phyloP scores from a whole-genome alignment of 148 eudicot genomes.

The Spergularia bocconei region DNA sequence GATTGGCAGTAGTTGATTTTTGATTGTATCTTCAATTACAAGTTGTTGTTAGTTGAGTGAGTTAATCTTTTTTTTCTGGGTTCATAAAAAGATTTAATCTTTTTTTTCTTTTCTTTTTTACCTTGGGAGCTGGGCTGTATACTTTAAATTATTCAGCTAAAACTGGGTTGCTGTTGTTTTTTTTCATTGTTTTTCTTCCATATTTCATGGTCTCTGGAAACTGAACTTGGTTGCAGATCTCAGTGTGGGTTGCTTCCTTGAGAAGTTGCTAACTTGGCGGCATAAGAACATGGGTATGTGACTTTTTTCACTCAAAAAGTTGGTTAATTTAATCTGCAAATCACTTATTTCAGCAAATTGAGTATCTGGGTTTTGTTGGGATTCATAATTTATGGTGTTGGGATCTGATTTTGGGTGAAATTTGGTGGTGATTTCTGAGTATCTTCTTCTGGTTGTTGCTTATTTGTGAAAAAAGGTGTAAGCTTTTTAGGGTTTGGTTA shows the following conservation, averaged over 20 bases:
- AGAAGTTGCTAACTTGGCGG: constrained; percentile 34
- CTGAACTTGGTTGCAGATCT: constrained; percentile 24
- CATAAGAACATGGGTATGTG: constrained; percentile 31
- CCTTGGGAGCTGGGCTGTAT: constrained; percentile 26
- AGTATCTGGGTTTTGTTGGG: constrained; percentile 23
- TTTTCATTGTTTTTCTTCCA: constrained; percentile 5
- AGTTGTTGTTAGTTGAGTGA: constrained; percentile 36
- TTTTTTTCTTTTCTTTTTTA: background rate
- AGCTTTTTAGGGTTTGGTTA: constrained; percentile 25
- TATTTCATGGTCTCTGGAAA: constrained; percentile 21
- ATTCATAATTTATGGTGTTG: constrained; percentile 26
- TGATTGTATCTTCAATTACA: constrained; percentile 31
- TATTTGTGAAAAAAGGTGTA: constrained; percentile 17
- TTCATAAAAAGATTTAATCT: background rate
- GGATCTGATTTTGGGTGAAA: constrained; percentile 27
- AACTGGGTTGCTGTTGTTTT: background rate
- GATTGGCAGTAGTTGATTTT: constrained; percentile 9
- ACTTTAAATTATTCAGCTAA: background rate
- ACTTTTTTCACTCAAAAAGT: constrained; percentile 20
- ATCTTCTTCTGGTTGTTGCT: constrained; percentile 2
- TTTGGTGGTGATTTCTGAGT: constrained; percentile 6
- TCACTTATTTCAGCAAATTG: constrained; percentile 1
- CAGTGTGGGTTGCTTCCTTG: constrained; percentile 36
- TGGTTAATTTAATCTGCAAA: constrained; percentile 15
- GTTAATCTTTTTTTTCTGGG: constrained; percentile 1